A percentile compares a stretch with the other conserved stretches of the same genome.
These are phyloP conservation scores for Trametes villosa DNA, from an alignment of 768 basidiomycete genomes.

Conservation along the genomic window DNA sequence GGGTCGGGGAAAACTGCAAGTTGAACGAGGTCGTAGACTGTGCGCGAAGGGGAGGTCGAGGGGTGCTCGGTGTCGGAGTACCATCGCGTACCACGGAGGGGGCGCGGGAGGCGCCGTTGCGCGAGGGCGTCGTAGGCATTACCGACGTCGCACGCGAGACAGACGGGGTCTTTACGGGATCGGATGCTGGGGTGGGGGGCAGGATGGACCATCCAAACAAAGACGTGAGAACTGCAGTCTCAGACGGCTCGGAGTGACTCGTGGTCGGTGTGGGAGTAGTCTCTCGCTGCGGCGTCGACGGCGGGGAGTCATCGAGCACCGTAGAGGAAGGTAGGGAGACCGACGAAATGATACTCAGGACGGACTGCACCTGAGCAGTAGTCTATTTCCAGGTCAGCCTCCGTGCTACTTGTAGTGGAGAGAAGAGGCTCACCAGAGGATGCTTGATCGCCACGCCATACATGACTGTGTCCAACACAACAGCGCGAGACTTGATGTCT, in stretches of 20 bases:
- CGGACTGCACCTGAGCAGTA: conserved; percentile 55
- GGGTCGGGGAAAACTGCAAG: conserved; percentile 3
- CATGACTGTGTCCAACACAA: conserved; percentile 55
- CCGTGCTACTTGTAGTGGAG: neutral
- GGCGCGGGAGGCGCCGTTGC: conserved; percentile 38
- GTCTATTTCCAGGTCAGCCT: conserved; percentile 46
- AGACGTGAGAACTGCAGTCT: conserved; percentile 45
- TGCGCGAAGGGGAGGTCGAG: conserved; percentile 24
- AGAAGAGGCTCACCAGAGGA: conserved; percentile 59
- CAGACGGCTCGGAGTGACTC: conserved; percentile 35
- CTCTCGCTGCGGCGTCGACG: conserved; percentile 13
- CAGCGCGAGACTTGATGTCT: conserved; percentile 61
- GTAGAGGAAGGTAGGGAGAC: conserved; percentile 21
- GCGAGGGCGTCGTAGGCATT: conserved; percentile 31
- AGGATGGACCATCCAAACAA: conserved; percentile 55
- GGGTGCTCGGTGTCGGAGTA: conserved; percentile 28
- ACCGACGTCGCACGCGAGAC: conserved; percentile 35
- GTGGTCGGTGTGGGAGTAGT: conserved; percentile 5
- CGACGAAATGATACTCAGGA: conserved; percentile 50
- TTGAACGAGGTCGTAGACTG: neutral
- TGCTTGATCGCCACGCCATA: conserved; percentile 65
- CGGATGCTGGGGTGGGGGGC: conserved; percentile 31
- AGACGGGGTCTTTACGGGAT: conserved; percentile 16
- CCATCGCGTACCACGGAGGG: conserved; percentile 36
- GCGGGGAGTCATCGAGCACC: neutral